Evolutionary conservation across 176 grass and related monocot genomes (phyloP).

Genomic region (Lolium multiflorum): DNA sequence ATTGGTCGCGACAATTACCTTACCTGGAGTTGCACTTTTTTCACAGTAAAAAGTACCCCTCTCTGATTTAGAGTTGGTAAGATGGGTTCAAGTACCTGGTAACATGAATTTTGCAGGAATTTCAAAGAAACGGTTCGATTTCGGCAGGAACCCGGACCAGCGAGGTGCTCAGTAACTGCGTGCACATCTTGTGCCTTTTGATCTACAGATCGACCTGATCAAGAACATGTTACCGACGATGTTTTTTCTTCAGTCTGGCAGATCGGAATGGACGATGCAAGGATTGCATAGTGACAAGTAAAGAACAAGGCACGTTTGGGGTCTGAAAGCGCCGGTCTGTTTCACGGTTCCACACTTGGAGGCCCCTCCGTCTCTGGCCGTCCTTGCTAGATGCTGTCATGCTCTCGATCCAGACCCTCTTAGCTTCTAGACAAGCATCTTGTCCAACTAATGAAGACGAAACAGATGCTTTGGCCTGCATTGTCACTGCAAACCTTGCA

Average conservation of each 20-base stretch:
- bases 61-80: not conserved
- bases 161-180: not conserved
- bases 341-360: slow-evolving; percentile 43
- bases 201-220: not conserved
- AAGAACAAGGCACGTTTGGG: slow-evolving; percentile 15
- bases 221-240: slow-evolving; percentile 7
- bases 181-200: not conserved
- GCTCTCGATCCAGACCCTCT: not conserved
- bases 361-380: slow-evolving; percentile 8
- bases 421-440: slow-evolving; percentile 42
- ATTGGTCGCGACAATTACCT: slow-evolving; percentile 29
- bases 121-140: not conserved
- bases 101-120: not conserved
- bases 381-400: slow-evolving; percentile 35
- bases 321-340: slow-evolving; percentile 20
- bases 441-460: slow-evolving; percentile 25
- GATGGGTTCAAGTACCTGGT: not conserved
- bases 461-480: slow-evolving; percentile 1
- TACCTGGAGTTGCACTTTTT: slow-evolving; percentile 12
- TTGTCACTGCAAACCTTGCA: not conserved
- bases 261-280: not conserved
- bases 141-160: not conserved
- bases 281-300: slow-evolving; percentile 18
- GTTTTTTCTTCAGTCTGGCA: not conserved
- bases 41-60: not conserved